Percentiles rank a stretch among this genome's conserved stretches.
phyloP scores from a whole-genome alignment of 768 basidiomycete species.

The Trametopsis cervina region DNA sequence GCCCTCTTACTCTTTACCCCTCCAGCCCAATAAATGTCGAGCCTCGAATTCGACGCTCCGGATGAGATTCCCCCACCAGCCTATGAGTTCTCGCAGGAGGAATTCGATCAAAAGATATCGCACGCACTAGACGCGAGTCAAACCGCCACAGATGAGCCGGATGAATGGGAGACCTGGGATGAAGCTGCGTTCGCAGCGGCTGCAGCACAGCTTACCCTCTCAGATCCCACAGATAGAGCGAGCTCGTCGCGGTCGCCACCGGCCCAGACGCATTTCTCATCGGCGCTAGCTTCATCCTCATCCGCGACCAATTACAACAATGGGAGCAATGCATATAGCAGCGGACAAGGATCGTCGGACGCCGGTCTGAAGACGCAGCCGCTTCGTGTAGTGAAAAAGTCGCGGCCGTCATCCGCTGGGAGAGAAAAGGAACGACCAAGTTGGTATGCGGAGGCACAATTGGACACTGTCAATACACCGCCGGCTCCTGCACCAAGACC shows the following conservation, averaged over 20 bases:
- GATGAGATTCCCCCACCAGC: constrained; percentile 31
- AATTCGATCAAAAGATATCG: constrained; percentile 47
- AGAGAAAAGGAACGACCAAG: constrained; percentile 24
- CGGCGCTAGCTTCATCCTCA: constrained; percentile 1
- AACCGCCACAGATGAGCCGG: constrained; percentile 25
- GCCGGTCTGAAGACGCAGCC: constrained; percentile 20
- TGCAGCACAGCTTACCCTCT: constrained; percentile 15
- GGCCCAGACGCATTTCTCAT: neutral
- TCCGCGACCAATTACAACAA: neutral
- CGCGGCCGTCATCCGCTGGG: constrained; percentile 1
- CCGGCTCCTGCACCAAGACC: neutral
- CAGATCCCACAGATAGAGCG: neutral
- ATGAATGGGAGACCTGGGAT: constrained; percentile 47
- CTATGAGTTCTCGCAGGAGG: constrained; percentile 32
- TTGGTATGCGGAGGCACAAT: constrained; percentile 25
- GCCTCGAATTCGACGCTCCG: constrained; percentile 9
- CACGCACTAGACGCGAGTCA: constrained; percentile 35
- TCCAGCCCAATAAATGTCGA: constrained; percentile 8
- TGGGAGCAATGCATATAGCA: neutral
- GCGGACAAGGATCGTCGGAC: neutral
- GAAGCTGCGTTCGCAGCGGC: constrained; percentile 32
- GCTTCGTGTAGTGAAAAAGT: constrained; percentile 30
- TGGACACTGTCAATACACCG: constrained; percentile 11
- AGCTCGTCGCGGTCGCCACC: constrained; percentile 7
- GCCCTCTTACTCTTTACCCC: neutral